These are phyloP conservation scores for Lithohypha guttulata DNA, from an alignment of 2,329 filamentous ascomycete genomes.

Conservation along the genomic window DNA sequence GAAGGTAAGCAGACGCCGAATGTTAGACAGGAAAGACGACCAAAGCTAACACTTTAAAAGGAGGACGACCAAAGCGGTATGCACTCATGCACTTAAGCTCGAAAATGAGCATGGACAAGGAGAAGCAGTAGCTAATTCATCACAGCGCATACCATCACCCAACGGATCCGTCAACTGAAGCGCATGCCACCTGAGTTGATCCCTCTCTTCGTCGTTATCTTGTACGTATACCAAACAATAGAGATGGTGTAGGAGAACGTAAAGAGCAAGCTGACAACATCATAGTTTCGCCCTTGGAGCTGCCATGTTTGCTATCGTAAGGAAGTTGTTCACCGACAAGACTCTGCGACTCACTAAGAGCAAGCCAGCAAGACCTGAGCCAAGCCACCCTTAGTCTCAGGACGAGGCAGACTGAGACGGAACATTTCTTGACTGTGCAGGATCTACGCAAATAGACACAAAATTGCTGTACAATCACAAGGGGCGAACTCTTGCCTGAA, in stretches of 20 bases:
- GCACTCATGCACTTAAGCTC: neutral
- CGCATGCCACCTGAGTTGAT: slow-evolving; percentile 88
- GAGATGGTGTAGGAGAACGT: neutral
- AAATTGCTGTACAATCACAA: too few relatives aligned
- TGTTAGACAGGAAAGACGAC: neutral
- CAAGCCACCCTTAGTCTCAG: too few relatives aligned
- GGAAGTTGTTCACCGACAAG: slow-evolving; percentile 83
- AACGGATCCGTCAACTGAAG: slow-evolving; percentile 82
- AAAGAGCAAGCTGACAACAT: neutral
- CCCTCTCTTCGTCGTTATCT: slow-evolving; percentile 82
- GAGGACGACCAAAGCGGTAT: slow-evolving; percentile 56
- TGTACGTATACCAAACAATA: too few relatives aligned
- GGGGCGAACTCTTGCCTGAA: too few relatives aligned
- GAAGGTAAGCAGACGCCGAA: slow-evolving; percentile 15
- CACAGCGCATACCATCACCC: slow-evolving; percentile 91
- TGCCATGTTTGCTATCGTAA: slow-evolving; percentile 67
- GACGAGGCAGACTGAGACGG: too few relatives aligned
- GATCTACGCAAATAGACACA: too few relatives aligned
- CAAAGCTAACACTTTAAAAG: slow-evolving; percentile 28
- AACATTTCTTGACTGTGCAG: too few relatives aligned
- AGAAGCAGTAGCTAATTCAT: too few relatives aligned
- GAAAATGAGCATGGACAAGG: slow-evolving; percentile 10
- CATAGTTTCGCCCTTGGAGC: slow-evolving; percentile 57
- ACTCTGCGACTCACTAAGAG: slow-evolving; percentile 64
- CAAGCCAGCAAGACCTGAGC: too few relatives aligned